Evolutionary conservation across 139 green algal genomes (phyloP), one percentile per base, ranked within the genome.

Genomic region (Chlorella sp.): DNA sequence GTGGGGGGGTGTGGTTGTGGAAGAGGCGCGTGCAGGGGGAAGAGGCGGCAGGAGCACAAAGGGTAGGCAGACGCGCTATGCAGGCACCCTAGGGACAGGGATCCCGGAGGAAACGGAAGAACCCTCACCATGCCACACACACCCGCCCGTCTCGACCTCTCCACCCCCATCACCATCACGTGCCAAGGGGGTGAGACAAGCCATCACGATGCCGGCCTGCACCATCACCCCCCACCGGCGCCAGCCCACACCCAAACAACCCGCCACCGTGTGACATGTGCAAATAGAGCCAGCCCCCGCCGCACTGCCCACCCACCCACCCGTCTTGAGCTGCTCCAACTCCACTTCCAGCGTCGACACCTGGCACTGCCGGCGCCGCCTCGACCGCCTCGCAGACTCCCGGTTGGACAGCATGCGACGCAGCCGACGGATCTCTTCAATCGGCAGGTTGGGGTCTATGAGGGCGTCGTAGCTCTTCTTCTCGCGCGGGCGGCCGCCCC

Each of bases 341-440:
- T 97, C 80, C 9, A 91, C 84, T 86, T 99, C 96, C 42, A 99
- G 85, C 53, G 83, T 93, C n/a, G 71, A 73, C 18, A 99, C 85
- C 87, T 99, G 97, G 90, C 97, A 96, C 94, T 99, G 97, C 91
- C 98, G 98, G 32, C 97, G 91, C 79, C 93, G 93, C 3, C 97
- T 87, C 0, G 96, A 98, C 19, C 97, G 93, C 42, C 97, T 90
- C 14, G 97, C 97, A 64, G 95, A 97, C 92, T 99, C 97, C 3
- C 97, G 93, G 85, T 99, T 99, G 64, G 93, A 97, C 77, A 98
- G 83, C 97, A 99, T 98, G 85, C 97, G 94, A 30, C 94, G 89
- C 37, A 89, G n/a, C 40, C 87, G 64, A 1, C 88, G 81, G 28
- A 84, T 66, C 73, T 93, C 81, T 24, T 93, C 90, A 12, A 40